Evolutionary conservation across 257 asterid genomes (phyloP).

Genomic region (Solanum pinnatisectum): DNA sequence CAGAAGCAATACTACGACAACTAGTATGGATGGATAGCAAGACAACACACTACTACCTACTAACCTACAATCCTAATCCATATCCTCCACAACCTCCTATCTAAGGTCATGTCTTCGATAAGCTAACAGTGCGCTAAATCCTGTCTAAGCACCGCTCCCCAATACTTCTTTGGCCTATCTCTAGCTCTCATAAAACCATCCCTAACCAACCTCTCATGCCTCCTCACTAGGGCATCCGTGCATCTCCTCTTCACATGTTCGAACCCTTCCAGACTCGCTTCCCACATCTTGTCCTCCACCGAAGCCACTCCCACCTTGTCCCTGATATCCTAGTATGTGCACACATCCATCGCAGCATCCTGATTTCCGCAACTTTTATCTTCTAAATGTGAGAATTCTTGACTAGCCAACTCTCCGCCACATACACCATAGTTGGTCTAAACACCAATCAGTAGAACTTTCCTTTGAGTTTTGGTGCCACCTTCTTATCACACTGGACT

Average conservation of each 20-base stretch:
- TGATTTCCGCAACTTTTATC: background rate
- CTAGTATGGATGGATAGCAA: background rate
- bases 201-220: background rate
- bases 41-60: background rate
- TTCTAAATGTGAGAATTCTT: background rate
- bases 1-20: background rate
- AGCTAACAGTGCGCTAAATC: background rate
- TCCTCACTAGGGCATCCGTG: background rate
- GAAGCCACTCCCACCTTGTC: background rate
- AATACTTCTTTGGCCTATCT: background rate
- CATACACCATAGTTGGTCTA: background rate
- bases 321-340: background rate
- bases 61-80: background rate
- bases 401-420: background rate
- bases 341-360: background rate
- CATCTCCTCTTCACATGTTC: background rate
- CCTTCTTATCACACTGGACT: background rate
- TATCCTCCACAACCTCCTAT: background rate
- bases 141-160: background rate
- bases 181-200: background rate
- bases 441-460: background rate
- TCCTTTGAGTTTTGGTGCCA: background rate
- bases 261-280: background rate
- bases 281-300: background rate
- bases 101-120: background rate